Evolutionary conservation across 2,329 filamentous ascomycete genomes (phyloP).

Genomic region (Apiospora marii): DNA sequence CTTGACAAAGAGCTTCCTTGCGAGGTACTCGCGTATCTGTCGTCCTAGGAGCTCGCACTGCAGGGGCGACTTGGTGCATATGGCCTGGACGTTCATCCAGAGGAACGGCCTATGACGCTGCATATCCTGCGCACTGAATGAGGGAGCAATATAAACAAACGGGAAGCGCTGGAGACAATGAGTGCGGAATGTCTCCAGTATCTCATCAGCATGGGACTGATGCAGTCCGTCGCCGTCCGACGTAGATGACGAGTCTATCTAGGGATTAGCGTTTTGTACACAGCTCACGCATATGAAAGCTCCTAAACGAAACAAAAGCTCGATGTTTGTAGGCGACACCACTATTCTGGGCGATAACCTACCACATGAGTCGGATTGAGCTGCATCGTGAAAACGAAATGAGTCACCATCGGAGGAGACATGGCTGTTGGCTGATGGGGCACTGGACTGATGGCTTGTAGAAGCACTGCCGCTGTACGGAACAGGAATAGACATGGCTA

Average conservation of each 20-base stretch:
- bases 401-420: not conserved
- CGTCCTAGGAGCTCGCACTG: not conserved
- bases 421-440: not conserved
- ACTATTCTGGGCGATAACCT: not conserved
- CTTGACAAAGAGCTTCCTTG: slow-evolving; percentile 1
- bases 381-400: not conserved
- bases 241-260: not conserved
- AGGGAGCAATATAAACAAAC: not conserved
- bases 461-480: not conserved
- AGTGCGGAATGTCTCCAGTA: not conserved
- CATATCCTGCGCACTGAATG: not conserved
- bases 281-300: too few relatives aligned
- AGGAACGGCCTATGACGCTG: slow-evolving; percentile 2
- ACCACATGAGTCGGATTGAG: not conserved
- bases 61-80: not conserved
- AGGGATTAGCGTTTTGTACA: not conserved
- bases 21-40: not conserved
- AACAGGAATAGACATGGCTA: not conserved
- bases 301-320: too few relatives aligned
- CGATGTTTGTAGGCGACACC: not conserved
- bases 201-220: not conserved
- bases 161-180: not conserved
- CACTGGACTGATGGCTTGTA: not conserved
- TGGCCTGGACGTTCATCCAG: not conserved
- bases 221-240: too few relatives aligned